These are phyloP conservation scores for Coelastrella sp. DNA, from an alignment of 139 green algal species.

Conservation along the genomic window DNA sequence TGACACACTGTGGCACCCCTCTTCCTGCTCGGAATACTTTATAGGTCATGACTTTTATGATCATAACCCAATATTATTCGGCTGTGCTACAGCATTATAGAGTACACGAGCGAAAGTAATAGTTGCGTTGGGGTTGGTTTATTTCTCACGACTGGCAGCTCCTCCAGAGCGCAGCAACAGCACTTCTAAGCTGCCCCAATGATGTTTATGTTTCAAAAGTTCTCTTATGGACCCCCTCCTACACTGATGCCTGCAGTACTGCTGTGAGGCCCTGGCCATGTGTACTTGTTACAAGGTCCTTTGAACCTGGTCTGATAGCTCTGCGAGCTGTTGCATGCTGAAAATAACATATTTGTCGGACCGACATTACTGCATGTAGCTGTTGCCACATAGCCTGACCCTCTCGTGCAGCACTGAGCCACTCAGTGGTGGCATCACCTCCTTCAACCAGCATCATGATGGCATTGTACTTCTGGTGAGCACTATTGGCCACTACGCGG, in stretches of 20 bases:
- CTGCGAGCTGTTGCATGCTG: neutral
- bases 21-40: too few relatives aligned
- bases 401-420: neutral
- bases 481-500: too few relatives aligned
- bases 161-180: neutral
- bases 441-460: too few relatives aligned
- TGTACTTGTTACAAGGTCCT: neutral
- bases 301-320: neutral
- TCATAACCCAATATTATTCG: neutral
- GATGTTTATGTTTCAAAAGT: neutral
- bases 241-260: too few relatives aligned
- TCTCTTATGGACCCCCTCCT: too few relatives aligned
- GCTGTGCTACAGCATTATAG: neutral
- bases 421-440: too few relatives aligned
- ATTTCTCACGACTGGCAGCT: neutral
- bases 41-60: too few relatives aligned
- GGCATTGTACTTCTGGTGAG: too few relatives aligned
- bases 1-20: too few relatives aligned
- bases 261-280: too few relatives aligned
- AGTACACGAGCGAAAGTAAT: neutral
- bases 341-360: neutral
- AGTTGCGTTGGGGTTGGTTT: too few relatives aligned
- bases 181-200: neutral
- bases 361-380: neutral
- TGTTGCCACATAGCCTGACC: neutral